Evolutionary conservation across 1,284 basidiomycete species (phyloP).

Genomic region (Puccinia triticina): DNA sequence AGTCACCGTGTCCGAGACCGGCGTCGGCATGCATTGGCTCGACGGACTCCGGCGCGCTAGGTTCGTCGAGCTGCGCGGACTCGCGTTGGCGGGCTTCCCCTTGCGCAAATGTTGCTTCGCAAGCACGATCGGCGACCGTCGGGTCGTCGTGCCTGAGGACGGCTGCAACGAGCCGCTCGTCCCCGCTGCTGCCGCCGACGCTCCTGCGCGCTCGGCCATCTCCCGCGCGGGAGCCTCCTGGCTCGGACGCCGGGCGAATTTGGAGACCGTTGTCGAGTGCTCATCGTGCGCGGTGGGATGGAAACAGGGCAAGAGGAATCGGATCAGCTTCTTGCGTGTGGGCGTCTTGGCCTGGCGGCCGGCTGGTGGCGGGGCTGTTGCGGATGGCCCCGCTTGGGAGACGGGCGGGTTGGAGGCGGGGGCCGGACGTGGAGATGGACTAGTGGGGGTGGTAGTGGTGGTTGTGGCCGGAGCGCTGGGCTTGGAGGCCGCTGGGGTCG

Average conservation of each 20-base stretch:
- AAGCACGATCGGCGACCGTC: conserved; percentile 14
- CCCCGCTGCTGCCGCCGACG: neutral
- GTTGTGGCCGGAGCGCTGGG: neutral
- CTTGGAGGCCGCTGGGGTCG: neutral
- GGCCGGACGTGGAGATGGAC: neutral
- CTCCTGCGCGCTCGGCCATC: neutral
- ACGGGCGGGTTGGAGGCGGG: neutral
- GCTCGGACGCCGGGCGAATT: neutral
- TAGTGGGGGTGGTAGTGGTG: neutral
- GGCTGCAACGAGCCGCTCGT: neutral
- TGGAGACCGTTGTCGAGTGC: neutral
- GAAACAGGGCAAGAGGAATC: conserved; percentile 40
- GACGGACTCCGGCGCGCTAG: conserved; percentile 11
- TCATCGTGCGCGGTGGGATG: conserved; percentile 19
- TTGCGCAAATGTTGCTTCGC: conserved; percentile 9
- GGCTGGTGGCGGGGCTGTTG: neutral
- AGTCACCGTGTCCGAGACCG: conserved; percentile 44
- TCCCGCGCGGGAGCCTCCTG: neutral
- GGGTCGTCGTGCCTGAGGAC: neutral
- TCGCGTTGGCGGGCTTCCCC: neutral
- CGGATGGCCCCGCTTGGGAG: neutral
- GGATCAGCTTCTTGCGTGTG: conserved; percentile 30
- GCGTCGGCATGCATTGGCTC: conserved; percentile 8
- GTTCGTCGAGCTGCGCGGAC: neutral
- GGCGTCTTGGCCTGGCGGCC: conserved; percentile 6